Evolutionary conservation across 345 rosid species (phyloP).

Genomic region (Populus euphratica): DNA sequence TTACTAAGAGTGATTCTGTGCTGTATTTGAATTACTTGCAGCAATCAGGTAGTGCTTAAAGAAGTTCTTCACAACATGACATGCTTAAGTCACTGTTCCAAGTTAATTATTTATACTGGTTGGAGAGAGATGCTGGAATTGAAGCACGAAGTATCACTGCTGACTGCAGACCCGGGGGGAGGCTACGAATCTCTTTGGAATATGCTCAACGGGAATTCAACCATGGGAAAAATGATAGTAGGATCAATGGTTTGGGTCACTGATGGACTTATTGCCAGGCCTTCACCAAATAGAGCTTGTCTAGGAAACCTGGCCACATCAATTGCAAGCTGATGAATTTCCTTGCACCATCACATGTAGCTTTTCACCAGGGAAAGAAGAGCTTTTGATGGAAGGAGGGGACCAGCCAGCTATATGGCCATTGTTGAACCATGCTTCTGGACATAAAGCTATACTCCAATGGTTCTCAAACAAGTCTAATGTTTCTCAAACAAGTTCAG

Average conservation of each 20-base stretch:
- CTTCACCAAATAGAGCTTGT: slow-evolving; percentile 60
- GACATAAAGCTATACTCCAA: no score
- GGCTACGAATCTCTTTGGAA: slow-evolving; percentile 73
- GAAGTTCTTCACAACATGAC: slow-evolving; percentile 72
- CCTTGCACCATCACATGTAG: neutral
- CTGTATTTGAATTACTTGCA: slow-evolving; percentile 7
- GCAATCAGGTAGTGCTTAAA: slow-evolving; percentile 76
- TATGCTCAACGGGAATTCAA: slow-evolving; percentile 80
- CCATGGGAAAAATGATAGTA: slow-evolving; percentile 66
- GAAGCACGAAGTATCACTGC: slow-evolving; percentile 44
- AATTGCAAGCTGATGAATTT: slow-evolving; percentile 7
- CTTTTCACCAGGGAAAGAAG: neutral
- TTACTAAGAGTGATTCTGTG: neutral
- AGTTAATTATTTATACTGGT: slow-evolving; percentile 88
- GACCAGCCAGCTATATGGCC: no score
- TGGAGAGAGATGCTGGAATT: slow-evolving; percentile 90
- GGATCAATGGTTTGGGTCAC: slow-evolving; percentile 71
- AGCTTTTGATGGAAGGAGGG: neutral
- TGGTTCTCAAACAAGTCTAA: no score
- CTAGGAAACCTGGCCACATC: slow-evolving; percentile 5
- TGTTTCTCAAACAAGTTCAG: no score
- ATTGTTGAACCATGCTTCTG: no score
- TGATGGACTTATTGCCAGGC: slow-evolving; percentile 88
- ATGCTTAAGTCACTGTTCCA: slow-evolving; percentile 94
- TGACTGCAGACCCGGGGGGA: slow-evolving; percentile 77